Evolutionary conservation across 192 early-diverging fungal species (phyloP), one percentile per base, ranked within the genome.

Genomic region (Phycomyces nitens): DNA sequence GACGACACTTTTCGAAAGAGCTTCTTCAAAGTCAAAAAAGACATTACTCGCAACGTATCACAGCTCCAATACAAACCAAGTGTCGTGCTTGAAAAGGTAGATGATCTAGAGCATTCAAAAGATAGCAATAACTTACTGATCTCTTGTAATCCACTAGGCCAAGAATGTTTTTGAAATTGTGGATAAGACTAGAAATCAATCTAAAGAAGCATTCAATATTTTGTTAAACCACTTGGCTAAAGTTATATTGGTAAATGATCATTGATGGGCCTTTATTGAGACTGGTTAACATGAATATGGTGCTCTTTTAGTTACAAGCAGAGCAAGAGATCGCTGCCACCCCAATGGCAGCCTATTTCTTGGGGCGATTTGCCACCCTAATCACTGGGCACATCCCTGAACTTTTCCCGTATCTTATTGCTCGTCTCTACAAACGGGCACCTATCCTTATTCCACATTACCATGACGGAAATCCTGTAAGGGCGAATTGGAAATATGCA

Each of bases 361-460:
- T 92, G 6, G 91, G 86, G 6, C 70, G 84, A 50, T 74, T 91
- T 1, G 73, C 77, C 21, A 79, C 89, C 16, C 52, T 88, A 55
- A 50, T 93, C 2, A 82, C 75, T 53, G 69, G 71, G 0, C 69
- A 73, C 11, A 84, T 90, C 62, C 72, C 80, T 9, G 73, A 75
- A 16, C 85, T 93, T 20, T 58, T 82, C 8, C 74, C 78, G 2
- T 78, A 89, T 12, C 53, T 92, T 14, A 72, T 92, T 23, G 84
- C 84, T 20, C 74, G 89, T 14, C 54, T 94, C 15, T 63, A 78
- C 38, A 92, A 89, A 59, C 76, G 84, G 24, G 92, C 90, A 57
- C 81, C 81, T 2, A 92, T 86, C 60, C 62, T 90, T 7, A 77
- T 87, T 10, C 92, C 92, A 2, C 69, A 73, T 18, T 94, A 88